These are phyloP conservation scores for Zygnema cylindricum DNA, from an alignment of 139 green algal species.

Conservation along the genomic window DNA sequence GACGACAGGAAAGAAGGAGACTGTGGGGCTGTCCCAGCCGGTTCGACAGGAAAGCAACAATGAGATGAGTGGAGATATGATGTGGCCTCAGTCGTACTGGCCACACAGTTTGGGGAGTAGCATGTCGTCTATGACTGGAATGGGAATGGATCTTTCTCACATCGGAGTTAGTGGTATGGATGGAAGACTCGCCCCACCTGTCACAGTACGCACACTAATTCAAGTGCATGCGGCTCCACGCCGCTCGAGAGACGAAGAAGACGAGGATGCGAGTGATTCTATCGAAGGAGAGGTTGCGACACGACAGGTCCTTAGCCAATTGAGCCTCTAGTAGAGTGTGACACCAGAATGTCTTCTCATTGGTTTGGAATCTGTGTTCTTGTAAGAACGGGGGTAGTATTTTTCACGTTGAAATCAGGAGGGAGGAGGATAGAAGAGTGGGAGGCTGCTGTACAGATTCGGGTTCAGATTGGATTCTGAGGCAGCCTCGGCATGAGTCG, in stretches of 20 bases:
- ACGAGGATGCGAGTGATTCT: constrained; percentile 3
- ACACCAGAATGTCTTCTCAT: background rate
- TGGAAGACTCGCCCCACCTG: background rate
- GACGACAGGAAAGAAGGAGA: background rate
- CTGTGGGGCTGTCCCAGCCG: background rate
- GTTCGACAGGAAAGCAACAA: background rate
- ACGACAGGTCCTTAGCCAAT: constrained; percentile 35
- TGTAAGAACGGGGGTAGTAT: background rate
- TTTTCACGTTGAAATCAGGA: background rate
- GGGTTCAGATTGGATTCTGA: no score
- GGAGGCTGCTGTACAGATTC: no score
- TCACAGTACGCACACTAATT: constrained; percentile 7
- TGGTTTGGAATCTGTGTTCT: background rate
- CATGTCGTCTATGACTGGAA: background rate
- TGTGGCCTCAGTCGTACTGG: background rate
- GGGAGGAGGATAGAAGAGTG: background rate
- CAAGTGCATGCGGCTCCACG: constrained; percentile 14
- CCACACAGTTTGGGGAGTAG: background rate
- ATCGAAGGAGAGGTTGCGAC: constrained; percentile 30
- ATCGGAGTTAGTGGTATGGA: background rate
- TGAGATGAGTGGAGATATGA: background rate
- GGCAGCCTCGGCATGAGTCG: background rate
- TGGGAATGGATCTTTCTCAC: background rate
- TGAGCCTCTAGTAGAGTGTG: constrained; percentile 33
- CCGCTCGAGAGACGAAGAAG: background rate